Evolutionary conservation across 371 early-diverging fungal species (phyloP), one percentile per base, ranked within the genome.

Genomic region (Apophysomyces ossiformis): DNA sequence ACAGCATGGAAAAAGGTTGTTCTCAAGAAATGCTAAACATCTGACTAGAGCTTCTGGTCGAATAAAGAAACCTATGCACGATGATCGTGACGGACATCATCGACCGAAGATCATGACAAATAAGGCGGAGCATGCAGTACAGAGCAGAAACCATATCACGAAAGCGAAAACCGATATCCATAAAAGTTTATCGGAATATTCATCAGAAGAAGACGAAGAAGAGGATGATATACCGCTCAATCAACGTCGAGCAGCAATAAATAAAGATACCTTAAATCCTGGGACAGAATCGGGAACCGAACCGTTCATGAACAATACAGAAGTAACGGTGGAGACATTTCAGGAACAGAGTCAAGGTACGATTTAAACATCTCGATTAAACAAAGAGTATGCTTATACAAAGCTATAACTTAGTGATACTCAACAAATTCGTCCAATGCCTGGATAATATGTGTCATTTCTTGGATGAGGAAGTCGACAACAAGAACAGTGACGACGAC

Each of bases 191-290:
- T 2, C 3, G 32, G 32, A 26, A 26, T 26, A 3, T 3, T 26
- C 32, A 2, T 26, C 32, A 26, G 32, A 26, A 26, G 50, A 59
- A 45, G 44, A 43, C 26, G 69, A 69, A 21, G 69, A 68, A 1
- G 69, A 69, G 35, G 69, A 69, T n/a, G 46, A 69, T 21, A 57
- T 57, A 60, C 69, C 69, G 15, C 60, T 69, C 6, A 60, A 15
- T 0, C 64, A 60, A 46, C 59, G 69, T 2, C 64, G 69, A 39
- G 69, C 64, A 21, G 46, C 61, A 15, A 60, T 38, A 18, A 43
- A 59, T 54, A 32, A 38, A 11, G 60, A 63, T 37, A 32, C 57
- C 43, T 2, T 13, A 12, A 37, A n/a, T 41, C 37, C 11, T 26
- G 38, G 39, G 57, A 56, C 16, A 13, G 15, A 21, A 7, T 16